Base-by-base conservation (phyloP, 768 basidiomycete genomes). In the Mycena albidolilacea region DNA sequence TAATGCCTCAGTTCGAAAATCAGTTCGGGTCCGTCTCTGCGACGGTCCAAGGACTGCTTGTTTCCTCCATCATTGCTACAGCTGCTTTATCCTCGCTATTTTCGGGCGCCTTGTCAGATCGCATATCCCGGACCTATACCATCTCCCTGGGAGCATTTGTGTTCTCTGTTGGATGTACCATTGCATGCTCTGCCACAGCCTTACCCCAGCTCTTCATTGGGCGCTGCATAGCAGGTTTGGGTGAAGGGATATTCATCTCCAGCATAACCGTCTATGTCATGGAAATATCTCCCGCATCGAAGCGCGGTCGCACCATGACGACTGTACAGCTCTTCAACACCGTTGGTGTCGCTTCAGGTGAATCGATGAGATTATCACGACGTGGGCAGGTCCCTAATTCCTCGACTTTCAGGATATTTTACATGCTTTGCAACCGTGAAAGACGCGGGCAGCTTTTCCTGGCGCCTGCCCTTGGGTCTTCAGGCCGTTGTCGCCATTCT, bases 181-280 rank as follows among this genome's bases (percentile, higher is more conserved):
- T 89, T 15, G 84, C 82, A 3, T 81, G 85, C 67, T 79, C 82
- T 37, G 79, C 85, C 5, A 75, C 73, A n/a, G 73, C 71, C 6
- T 80, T 88, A 9, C 74, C 80, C 14, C 77, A 83, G 69, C 78
- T 90, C 38, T 81, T 88, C 38, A 78, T 85, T 35, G 88, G 85
- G 1, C 80, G 88, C 12, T 82, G 86, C 21, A 77, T 89, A 58
- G 84, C 87, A 1, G 88, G 88, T 0, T 72, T 84, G 1, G 86
- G 85, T n/a, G 83, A 88, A 74, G 87, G 87, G 15, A 77, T 88
- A 14, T 86, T 85, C 73, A 79, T 86, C 54, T 84, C 84, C 1
- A 82, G 65, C 39, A 75, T 75, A n/a, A 77, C 72, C 3, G 71
- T 72, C 23, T 75, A 77, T 44, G 71, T 77, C 1, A 81, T 82